Evolutionary conservation across 2,329 filamentous ascomycete species (phyloP), one percentile per base, ranked within the genome.

Genomic region (Tolypocladium amazonense): DNA sequence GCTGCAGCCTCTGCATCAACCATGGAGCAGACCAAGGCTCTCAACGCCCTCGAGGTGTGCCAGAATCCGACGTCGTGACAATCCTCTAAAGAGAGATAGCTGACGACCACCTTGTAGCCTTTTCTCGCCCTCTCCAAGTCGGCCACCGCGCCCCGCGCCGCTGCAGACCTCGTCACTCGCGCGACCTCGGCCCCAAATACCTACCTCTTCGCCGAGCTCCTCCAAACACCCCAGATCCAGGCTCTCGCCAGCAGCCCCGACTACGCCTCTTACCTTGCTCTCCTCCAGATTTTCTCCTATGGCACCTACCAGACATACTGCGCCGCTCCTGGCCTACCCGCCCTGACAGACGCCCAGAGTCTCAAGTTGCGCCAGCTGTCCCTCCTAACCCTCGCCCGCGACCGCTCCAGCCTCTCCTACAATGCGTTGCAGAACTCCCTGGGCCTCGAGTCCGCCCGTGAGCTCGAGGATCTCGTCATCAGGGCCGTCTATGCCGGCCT

Each of bases 201-300:
- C 65, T 99, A 88, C 74, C 83, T 97, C 75, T 99, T 99, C 77
- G 85, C 89, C 65, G 93, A 97, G 76, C 87, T 99, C n/a, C 86
- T 99, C 43, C 82, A 89, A 67, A 86, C 87, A 1, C 85, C 89
- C 0, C 86, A 90, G 67, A 86, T 97, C 65, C 89, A 94, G 73
- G 81, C 84, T 15, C 85, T 97, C 53, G 79, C 79, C 45, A 72
- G 84, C 45, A 72, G 72, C 11, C 71, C 80, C 41, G 88, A 95
- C 56, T 84, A 88, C 67, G 76, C 80, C 2, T 66, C 77, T 4
- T 76, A 90, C 73, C 80, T 94, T 57, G 83, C 79, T 1, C 81
- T 96, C 18, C 87, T 99, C 53, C 83, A 92, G 73, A 87, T 95
- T 68, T 99, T 99, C 75, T 90, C 92, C 61, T 91, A 94, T 80